Base-by-base conservation (phyloP, 2,329 filamentous ascomycete genomes). In the Juglanconis sp. region DNA sequence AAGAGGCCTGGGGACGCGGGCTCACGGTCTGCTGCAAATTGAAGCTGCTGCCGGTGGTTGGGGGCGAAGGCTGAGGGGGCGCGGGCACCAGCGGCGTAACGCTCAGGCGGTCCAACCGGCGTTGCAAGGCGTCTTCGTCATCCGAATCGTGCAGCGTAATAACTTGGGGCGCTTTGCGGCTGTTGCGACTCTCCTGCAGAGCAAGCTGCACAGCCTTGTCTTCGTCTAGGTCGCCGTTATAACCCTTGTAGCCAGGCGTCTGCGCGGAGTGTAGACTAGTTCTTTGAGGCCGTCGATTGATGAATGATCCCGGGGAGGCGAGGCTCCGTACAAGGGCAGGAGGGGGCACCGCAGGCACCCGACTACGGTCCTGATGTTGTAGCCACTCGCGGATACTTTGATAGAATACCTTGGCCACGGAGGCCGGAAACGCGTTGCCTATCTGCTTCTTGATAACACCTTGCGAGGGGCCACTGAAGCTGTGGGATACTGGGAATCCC, bases 401-500 rank as follows among this genome's bases (percentile, higher is more conserved):
- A 61, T 81, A 85, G 0, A 86, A 66, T 0, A 79, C 72, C 32
- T 74, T 72, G 1, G 83, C 84, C 0, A 81, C 80, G 31, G 74
- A 76, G 0, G 90, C 84, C 0, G 91, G 88, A 15, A 94, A 91
- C 0, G 90, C 91, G 68, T 95, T 94, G 0, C 91, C 91, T 63
- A 94, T 90, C 69, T 92, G 89, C 63, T 77, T 81, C 64, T 81
- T 81, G 13, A 84, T 74, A 5, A 71, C 69, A 0, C 71, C 75
- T 6, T 44, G 46, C 1, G 15, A 31, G 10, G 2, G 42, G 0
- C 73, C 74, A 0, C 73, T 62, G 67, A 94, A 94, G 0, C 71
- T 70, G 69, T 91, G 88, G 1, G 75, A 69, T 0, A 74, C 63
- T 0, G 89, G 88, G 55, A 95, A 95, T 0, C 87, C 87, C 64